Percentiles rank a stretch among this genome's conserved stretches.
These are phyloP conservation scores for Coleophoma eucalyptorum DNA, from an alignment of 2,329 filamentous ascomycete genomes.

Conservation along the genomic window DNA sequence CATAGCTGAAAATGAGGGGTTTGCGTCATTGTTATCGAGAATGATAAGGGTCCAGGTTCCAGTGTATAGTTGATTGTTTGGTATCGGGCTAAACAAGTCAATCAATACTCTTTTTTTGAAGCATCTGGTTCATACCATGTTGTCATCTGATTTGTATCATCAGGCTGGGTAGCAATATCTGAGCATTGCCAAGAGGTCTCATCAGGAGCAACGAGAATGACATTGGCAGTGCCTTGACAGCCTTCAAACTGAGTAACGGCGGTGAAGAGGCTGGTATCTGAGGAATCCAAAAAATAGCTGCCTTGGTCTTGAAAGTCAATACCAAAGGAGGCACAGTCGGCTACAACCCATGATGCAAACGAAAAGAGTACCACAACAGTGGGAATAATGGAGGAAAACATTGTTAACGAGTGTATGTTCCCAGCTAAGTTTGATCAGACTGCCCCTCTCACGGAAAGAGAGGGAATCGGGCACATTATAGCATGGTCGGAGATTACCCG, in stretches of 20 bases:
- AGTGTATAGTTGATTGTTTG: background rate
- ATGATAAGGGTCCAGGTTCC: background rate
- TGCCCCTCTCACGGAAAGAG: no score
- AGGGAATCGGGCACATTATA: no score
- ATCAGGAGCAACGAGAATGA: background rate
- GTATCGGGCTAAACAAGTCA: background rate
- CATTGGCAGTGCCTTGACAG: background rate
- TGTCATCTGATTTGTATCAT: background rate
- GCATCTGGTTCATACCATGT: background rate
- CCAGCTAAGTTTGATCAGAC: no score
- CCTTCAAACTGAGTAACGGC: background rate
- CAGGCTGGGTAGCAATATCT: background rate
- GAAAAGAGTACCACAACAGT: no score
- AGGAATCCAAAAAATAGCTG: background rate
- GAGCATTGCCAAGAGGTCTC: background rate
- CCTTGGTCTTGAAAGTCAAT: background rate
- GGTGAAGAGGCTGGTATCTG: background rate
- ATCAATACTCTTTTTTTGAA: background rate
- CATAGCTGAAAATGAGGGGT: background rate
- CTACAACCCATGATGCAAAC: background rate
- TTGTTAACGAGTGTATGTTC: no score
- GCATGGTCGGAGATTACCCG: no score
- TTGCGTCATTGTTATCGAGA: background rate
- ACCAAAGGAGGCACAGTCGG: background rate
- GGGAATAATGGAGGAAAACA: no score